Conservation (phyloP, 2,329 filamentous ascomycete species). For the Neofusicoccum kwambonambiense region DNA sequence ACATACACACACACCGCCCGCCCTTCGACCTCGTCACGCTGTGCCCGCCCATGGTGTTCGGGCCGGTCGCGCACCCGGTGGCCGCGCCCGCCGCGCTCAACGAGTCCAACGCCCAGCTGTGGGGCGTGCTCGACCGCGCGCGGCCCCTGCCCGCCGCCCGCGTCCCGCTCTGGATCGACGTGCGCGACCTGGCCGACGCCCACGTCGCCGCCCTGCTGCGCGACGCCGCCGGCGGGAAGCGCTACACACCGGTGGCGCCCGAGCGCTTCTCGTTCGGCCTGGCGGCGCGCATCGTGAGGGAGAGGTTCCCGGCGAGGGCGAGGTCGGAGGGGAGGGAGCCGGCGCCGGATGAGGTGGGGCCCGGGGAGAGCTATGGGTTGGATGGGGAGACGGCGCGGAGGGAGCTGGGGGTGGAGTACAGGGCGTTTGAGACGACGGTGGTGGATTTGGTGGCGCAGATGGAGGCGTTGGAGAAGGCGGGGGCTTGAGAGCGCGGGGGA, state of each 20-base stretch:
- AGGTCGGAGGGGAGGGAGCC: slow-evolving; percentile 36
- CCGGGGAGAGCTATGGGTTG: slow-evolving; percentile 41
- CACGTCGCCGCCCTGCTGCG: slow-evolving; percentile 45
- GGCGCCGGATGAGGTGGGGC: slow-evolving; percentile 21
- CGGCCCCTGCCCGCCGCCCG: slow-evolving; percentile 38
- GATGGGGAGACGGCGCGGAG: slow-evolving; percentile 43
- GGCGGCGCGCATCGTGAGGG: slow-evolving; percentile 44
- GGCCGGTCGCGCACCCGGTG: slow-evolving; percentile 23
- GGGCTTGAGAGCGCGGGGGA: not conserved
- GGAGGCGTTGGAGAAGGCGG: slow-evolving; percentile 24
- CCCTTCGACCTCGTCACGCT: slow-evolving; percentile 26
- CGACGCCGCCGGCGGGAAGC: slow-evolving; percentile 35
- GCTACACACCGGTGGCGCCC: slow-evolving; percentile 42
- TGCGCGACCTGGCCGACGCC: slow-evolving; percentile 46
- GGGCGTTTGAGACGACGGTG: slow-evolving; percentile 38
- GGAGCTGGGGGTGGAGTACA: slow-evolving; percentile 43
- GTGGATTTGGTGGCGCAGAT: slow-evolving; percentile 34
- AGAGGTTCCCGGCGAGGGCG: slow-evolving; percentile 39
- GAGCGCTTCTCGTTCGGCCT: slow-evolving; percentile 49
- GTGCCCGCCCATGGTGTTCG: slow-evolving; percentile 31
- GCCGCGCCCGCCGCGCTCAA: slow-evolving; percentile 23
- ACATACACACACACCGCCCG: slow-evolving; percentile 21
- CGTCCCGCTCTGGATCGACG: slow-evolving; percentile 49
- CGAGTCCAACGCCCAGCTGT: slow-evolving; percentile 26
- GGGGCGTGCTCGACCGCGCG: slow-evolving; percentile 28